A percentile compares a stretch with the other conserved stretches of the same genome.
These are phyloP conservation scores for Beauveria varroae DNA, from an alignment of 2,329 filamentous ascomycete species.

Conservation along the genomic window DNA sequence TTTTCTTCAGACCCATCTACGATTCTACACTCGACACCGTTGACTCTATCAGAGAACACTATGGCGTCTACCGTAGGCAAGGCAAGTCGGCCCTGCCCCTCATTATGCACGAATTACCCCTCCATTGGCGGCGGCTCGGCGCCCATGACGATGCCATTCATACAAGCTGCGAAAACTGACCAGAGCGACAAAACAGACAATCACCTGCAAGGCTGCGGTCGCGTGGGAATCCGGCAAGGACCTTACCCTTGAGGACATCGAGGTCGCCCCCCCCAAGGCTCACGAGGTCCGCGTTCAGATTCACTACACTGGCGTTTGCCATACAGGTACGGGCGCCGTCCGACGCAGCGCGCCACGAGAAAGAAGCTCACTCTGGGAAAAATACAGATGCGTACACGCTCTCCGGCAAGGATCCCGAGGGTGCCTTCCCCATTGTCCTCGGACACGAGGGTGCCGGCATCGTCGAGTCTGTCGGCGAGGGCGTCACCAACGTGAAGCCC, in stretches of 20 bases:
- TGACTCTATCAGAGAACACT: constrained; percentile 12
- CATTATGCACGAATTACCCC: constrained; percentile 14
- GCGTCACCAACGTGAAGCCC: constrained; percentile 87
- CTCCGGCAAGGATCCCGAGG: constrained; percentile 95
- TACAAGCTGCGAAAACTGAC: neutral
- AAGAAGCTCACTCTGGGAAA: neutral
- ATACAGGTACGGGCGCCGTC: constrained; percentile 61
- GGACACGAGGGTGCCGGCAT: constrained; percentile 89
- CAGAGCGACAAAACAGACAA: constrained; percentile 52
- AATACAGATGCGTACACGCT: constrained; percentile 79
- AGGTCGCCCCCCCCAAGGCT: constrained; percentile 81
- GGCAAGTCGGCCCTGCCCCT: constrained; percentile 28
- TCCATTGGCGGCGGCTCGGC: constrained; percentile 12
- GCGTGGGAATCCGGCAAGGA: constrained; percentile 95
- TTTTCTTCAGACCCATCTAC: neutral
- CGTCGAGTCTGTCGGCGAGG: constrained; percentile 89
- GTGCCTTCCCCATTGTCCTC: constrained; percentile 80
- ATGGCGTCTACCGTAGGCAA: constrained; percentile 48
- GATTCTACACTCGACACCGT: neutral
- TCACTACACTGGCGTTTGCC: constrained; percentile 97
- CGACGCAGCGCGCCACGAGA: neutral
- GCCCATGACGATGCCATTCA: neutral
- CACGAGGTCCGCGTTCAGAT: constrained; percentile 96
- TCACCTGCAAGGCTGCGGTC: constrained; percentile 94
- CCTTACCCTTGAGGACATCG: constrained; percentile 82